These are phyloP conservation scores for Huiozyma sinensis DNA, from an alignment of 805 yeast species.

Conservation along the genomic window DNA sequence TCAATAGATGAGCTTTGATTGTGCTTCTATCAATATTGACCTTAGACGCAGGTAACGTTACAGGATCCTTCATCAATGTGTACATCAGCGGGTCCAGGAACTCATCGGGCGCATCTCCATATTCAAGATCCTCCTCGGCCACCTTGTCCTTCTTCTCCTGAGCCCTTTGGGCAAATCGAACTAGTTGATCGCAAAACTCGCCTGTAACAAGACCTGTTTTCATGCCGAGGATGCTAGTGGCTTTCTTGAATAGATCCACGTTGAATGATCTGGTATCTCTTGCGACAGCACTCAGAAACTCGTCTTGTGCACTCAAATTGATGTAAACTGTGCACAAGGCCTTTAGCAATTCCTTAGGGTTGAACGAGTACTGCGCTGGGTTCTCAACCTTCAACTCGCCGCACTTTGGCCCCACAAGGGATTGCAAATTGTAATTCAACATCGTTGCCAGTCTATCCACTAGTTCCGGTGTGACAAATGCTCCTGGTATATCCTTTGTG, in stretches of 20 bases:
- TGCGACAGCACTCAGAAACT: conserved; percentile 72
- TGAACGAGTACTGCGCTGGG: conserved; percentile 75
- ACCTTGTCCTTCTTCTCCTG: conserved; percentile 48
- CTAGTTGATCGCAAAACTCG: conserved; percentile 40
- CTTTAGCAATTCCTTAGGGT: conserved; percentile 61
- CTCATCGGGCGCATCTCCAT: conserved; percentile 94
- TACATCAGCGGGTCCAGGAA: conserved; percentile 95
- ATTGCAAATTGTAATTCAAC: conserved; percentile 84
- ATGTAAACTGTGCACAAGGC: conserved; percentile 66
- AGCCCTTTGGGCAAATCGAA: conserved; percentile 54
- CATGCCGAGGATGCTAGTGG: conserved; percentile 50
- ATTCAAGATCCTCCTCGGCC: conserved; percentile 74
- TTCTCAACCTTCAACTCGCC: conserved; percentile 73
- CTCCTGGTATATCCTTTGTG: conserved; percentile 75
- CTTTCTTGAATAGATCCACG: conserved; percentile 54
- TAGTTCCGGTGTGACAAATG: conserved; percentile 79
- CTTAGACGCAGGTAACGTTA: conserved; percentile 78
- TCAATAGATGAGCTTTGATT: conserved; percentile 82
- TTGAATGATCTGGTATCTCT: conserved; percentile 87
- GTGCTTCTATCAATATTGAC: conserved; percentile 83
- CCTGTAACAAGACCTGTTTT: conserved; percentile 45
- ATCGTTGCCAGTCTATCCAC: conserved; percentile 92
- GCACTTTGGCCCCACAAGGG: conserved; percentile 94
- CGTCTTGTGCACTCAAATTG: conserved; percentile 52
- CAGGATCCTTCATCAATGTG: conserved; percentile 93